Evolutionary conservation across 371 early-diverging fungal species (phyloP).

Genomic region (Vairimorpha ceranae): DNA sequence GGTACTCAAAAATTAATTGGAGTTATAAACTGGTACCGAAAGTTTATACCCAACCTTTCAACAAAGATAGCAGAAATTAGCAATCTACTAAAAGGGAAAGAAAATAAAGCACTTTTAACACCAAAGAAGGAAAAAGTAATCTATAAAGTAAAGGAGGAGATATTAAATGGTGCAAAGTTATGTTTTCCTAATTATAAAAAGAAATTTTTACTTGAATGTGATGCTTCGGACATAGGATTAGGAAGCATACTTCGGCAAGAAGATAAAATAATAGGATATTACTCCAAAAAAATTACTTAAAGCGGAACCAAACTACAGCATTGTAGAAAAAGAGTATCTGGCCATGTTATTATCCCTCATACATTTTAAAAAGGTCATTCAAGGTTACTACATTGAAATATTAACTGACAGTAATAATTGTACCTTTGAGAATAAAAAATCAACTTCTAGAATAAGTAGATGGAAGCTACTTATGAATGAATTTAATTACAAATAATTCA

Average conservation of each 20-base stretch:
- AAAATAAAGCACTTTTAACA: too few relatives aligned
- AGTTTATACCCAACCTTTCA: background rate
- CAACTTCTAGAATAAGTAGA: slow-evolving; percentile 16
- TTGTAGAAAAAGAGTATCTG: slow-evolving; percentile 44
- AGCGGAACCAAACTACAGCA: slow-evolving; percentile 36
- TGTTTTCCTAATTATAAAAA: background rate
- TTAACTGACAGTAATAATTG: slow-evolving; percentile 47
- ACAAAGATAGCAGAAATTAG: too few relatives aligned
- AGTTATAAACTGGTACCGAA: slow-evolving; percentile 9
- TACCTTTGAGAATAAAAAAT: background rate
- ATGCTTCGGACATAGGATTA: slow-evolving; percentile 41
- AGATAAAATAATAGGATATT: slow-evolving; percentile 6
- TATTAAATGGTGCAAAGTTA: too few relatives aligned
- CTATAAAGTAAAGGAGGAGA: too few relatives aligned
- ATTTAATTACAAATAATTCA: slow-evolving; percentile 21
- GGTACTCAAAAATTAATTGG: background rate
- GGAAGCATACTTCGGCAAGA: slow-evolving; percentile 39
- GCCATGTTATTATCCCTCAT: slow-evolving; percentile 20
- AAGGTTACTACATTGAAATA: slow-evolving; percentile 34
- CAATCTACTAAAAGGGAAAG: too few relatives aligned
- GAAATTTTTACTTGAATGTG: slow-evolving; percentile 32
- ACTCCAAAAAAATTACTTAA: slow-evolving; percentile 13
- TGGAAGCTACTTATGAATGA: slow-evolving; percentile 16
- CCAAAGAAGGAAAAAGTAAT: too few relatives aligned
- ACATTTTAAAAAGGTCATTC: slow-evolving; percentile 21